Conservation (phyloP, 2,329 filamentous ascomycete genomes). For the Colletotrichum brevisporum region DNA sequence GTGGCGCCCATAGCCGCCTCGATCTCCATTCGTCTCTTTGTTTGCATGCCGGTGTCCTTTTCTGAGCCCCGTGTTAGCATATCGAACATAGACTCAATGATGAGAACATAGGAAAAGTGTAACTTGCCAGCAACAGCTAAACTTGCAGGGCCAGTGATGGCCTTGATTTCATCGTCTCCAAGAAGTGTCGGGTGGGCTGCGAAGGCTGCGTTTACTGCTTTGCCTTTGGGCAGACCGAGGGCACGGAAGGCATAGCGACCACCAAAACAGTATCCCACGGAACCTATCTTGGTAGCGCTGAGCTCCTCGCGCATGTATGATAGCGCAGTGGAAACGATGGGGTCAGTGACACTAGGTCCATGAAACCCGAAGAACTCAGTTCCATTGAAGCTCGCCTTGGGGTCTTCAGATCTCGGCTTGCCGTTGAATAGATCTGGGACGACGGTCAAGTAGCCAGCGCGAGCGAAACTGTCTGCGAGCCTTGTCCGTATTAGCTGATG, state of each 20-base stretch:
- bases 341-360: slow-evolving; percentile 56
- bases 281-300: slow-evolving; percentile 67
- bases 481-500: slow-evolving; percentile 28
- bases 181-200: slow-evolving; percentile 76
- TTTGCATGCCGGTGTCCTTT: slow-evolving; percentile 71
- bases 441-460: slow-evolving; percentile 75
- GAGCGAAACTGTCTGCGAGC: slow-evolving; percentile 76
- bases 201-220: slow-evolving; percentile 70
- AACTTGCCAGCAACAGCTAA: slow-evolving; percentile 72
- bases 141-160: slow-evolving; percentile 68
- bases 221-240: slow-evolving; percentile 57
- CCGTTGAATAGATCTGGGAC: slow-evolving; percentile 77
- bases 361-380: slow-evolving; percentile 58
- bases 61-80: slow-evolving; percentile 53
- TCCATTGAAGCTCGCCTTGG: slow-evolving; percentile 52
- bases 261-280: slow-evolving; percentile 76
- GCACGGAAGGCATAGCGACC: slow-evolving; percentile 71
- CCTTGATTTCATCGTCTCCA: slow-evolving; percentile 69
- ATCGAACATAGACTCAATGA: slow-evolving; percentile 1
- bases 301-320: slow-evolving; percentile 59
- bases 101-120: not conserved
- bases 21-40: slow-evolving; percentile 59
- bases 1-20: slow-evolving; percentile 18
- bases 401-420: slow-evolving; percentile 61
- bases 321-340: slow-evolving; percentile 60